Percentiles rank a stretch among this genome's conserved stretches.
Conservation (phyloP, 2,329 filamentous ascomycete genomes). For the Diaporthe nobilis region DNA sequence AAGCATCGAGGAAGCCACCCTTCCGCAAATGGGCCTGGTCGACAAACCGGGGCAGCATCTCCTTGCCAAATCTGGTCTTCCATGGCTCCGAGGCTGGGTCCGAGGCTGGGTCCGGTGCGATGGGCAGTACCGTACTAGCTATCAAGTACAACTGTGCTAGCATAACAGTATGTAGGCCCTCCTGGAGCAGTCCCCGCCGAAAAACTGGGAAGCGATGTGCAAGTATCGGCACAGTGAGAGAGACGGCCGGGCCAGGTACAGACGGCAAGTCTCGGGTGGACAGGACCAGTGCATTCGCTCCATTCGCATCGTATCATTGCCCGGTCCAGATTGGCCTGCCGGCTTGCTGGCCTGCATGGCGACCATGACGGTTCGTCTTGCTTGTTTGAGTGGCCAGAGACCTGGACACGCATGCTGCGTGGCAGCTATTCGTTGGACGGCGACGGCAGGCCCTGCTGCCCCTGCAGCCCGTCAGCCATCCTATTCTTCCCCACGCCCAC, state of each 20-base stretch:
- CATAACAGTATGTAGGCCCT: background rate
- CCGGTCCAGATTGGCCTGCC: slow-evolving; percentile 24
- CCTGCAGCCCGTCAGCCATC: slow-evolving; percentile 32
- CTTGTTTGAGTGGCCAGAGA: slow-evolving; percentile 23
- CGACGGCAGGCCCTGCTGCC: slow-evolving; percentile 14
- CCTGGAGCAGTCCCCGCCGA: background rate
- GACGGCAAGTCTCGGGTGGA: slow-evolving; percentile 26
- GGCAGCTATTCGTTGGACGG: slow-evolving; percentile 40
- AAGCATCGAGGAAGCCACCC: slow-evolving; percentile 1
- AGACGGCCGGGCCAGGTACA: slow-evolving; percentile 5
- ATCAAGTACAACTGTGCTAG: background rate
- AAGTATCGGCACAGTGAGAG: slow-evolving; percentile 37
- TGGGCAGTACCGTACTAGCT: background rate
- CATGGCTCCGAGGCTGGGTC: slow-evolving; percentile 27
- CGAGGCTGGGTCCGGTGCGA: slow-evolving; percentile 18
- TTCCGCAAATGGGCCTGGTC: slow-evolving; percentile 7
- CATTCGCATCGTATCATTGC: slow-evolving; percentile 28
- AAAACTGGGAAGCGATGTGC: background rate
- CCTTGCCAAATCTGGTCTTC: slow-evolving; percentile 16
- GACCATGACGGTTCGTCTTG: slow-evolving; percentile 29
- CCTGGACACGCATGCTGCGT: slow-evolving; percentile 36
- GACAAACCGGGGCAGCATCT: background rate
- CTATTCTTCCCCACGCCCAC: slow-evolving; percentile 34
- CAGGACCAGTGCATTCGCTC: slow-evolving; percentile 12
- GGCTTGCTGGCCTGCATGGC: slow-evolving; percentile 13